Base-by-base conservation (phyloP, 2,329 filamentous ascomycete species). In the Cadophora luteo-olivacea region DNA sequence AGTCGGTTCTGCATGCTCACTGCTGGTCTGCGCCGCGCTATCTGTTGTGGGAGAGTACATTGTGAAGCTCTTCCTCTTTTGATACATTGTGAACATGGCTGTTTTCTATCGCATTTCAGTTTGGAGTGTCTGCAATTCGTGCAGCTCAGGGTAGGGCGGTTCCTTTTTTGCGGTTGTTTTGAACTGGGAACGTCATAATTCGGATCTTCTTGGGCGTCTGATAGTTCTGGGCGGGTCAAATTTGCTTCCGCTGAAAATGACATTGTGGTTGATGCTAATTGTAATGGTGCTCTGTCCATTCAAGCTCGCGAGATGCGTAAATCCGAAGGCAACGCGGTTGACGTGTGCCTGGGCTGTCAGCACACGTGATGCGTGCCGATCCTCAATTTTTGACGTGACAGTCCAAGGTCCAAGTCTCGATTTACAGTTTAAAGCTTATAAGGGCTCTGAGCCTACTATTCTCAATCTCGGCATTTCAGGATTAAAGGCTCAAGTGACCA, bases 1-100 rank as follows among this genome's bases (percentile, higher is more conserved):
- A 88, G 78, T 64, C 86, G 80, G 11, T 84, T 83, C 33, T 85
- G 82, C 85, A 88, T 85, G 77, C 82, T 83, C 77, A 81, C 83
- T 0, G 71, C 66, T 22, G 80, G 76, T 66, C 77, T 79, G 65
- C 76, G 77, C 73, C 82, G 81, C 68, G 78, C 78, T 2, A 81
- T 81, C 70, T 80, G 81, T 19, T 84, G 82, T 29, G 84, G 84
- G 74, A 87, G 87, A 6, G 77, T 74, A 74, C 86, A 88, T 19
- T 78, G 75, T 1, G 83, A 81, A 1, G 78, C 75, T 49, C 81
- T 81, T 41, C 80, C 82, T 72, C 84, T 86, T 71, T 84, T 85
- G 48, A 81, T 72, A 73, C 85, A 88, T 76, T 87, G 84, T 12
- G 79, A 75, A 76, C 86, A 88, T 61, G 86, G 86, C 54, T 81